Evolutionary conservation across 805 yeast genomes (phyloP).

Genomic region (Cyberlindnera bimundalis): DNA sequence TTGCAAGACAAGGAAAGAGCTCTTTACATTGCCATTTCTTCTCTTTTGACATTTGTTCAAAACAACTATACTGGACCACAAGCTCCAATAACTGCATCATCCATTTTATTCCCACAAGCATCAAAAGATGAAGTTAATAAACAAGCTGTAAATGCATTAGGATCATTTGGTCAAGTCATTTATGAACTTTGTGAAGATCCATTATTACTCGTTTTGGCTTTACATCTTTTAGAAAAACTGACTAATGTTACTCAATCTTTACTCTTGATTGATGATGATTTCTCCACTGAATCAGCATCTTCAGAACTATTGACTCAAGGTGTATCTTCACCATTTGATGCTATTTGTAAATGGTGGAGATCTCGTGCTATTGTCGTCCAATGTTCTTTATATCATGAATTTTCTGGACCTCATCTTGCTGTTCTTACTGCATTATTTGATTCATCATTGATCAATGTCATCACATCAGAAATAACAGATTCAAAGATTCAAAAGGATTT

Average conservation of each 20-base stretch:
- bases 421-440: slow-evolving; percentile 34
- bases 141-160: slow-evolving; percentile 37
- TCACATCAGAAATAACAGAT: slow-evolving; percentile 25
- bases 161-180: slow-evolving; percentile 66
- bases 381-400: slow-evolving; percentile 59
- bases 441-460: slow-evolving; percentile 20
- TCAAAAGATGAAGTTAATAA: slow-evolving; percentile 17
- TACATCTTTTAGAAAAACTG: slow-evolving; percentile 42
- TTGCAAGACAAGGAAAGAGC: slow-evolving; percentile 12
- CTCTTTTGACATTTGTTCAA: slow-evolving; percentile 68
- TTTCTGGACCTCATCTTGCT: slow-evolving; percentile 43
- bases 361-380: slow-evolving; percentile 64
- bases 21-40: slow-evolving; percentile 42
- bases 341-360: slow-evolving; percentile 72
- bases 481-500: slow-evolving; percentile 35
- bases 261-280: slow-evolving; percentile 19
- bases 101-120: slow-evolving; percentile 25
- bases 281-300: slow-evolving; percentile 30
- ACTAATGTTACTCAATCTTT: slow-evolving; percentile 31
- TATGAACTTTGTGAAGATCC: slow-evolving; percentile 58
- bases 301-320: slow-evolving; percentile 16
- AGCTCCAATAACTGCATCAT: slow-evolving; percentile 35
- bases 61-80: slow-evolving; percentile 83
- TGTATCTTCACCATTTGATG: slow-evolving; percentile 26
- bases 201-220: slow-evolving; percentile 40